phyloP scores from a whole-genome alignment of 352 stramenopile species.

The Globisporangium paroecandrum region DNA sequence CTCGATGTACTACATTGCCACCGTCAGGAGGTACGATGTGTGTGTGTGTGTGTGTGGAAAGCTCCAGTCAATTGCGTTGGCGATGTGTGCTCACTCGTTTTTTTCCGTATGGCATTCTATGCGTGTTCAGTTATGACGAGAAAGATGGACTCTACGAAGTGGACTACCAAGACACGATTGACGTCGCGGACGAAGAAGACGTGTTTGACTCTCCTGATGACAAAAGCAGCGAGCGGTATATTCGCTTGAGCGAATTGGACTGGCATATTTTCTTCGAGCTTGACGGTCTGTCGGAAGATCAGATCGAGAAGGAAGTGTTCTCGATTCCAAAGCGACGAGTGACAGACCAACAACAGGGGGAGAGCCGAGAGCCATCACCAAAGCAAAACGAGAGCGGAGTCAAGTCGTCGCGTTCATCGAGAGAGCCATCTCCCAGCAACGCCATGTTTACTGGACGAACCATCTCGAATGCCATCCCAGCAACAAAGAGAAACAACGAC shows the following conservation, averaged over 20 bases:
- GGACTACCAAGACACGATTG: slow-evolving; percentile 46
- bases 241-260: slow-evolving; percentile 28
- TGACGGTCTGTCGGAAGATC: slow-evolving; percentile 45
- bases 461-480: slow-evolving; percentile 4
- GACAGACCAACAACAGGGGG: slow-evolving; percentile 14
- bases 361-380: slow-evolving; percentile 36
- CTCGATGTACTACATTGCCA: slow-evolving; percentile 48
- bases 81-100: not conserved
- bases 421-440: slow-evolving; percentile 11
- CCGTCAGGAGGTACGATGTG: slow-evolving; percentile 39
- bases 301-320: slow-evolving; percentile 61
- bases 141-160: slow-evolving; percentile 51
- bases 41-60: not conserved
- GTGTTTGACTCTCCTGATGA: slow-evolving; percentile 18
- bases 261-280: slow-evolving; percentile 78
- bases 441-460: not conserved
- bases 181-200: slow-evolving; percentile 27
- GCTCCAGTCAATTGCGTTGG: not conserved
- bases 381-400: slow-evolving; percentile 21
- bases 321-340: slow-evolving; percentile 73
- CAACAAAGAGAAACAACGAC: slow-evolving; percentile 14
- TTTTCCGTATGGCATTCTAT: not conserved
- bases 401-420: not conserved
- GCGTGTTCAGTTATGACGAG: slow-evolving; percentile 27
- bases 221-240: slow-evolving; percentile 21